These are phyloP conservation scores for Leccinum broughii DNA, from an alignment of 768 basidiomycete species.

Conservation along the genomic window DNA sequence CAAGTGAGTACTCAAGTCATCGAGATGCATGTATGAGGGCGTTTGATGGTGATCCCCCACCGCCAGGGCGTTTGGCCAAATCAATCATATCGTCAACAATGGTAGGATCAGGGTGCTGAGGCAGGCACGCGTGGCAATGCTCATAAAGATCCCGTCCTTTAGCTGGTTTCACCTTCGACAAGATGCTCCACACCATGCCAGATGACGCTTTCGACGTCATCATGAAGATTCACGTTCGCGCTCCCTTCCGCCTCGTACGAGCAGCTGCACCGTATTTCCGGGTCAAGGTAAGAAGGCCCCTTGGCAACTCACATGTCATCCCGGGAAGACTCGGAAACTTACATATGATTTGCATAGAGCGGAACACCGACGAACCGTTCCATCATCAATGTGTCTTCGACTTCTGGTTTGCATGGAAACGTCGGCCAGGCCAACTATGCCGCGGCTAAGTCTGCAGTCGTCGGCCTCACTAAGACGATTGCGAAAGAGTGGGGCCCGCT, in stretches of 20 bases:
- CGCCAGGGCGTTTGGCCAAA: constrained; percentile 72
- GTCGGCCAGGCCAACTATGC: constrained; percentile 86
- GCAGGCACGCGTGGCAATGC: background rate
- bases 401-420: constrained; percentile 82
- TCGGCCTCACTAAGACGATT: constrained; percentile 83
- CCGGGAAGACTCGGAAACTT: background rate
- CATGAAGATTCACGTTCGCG: constrained; percentile 80
- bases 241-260: constrained; percentile 82
- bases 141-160: constrained; percentile 2
- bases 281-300: constrained; percentile 49
- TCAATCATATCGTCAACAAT: constrained; percentile 88
- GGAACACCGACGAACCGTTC: constrained; percentile 65
- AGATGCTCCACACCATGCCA: constrained; percentile 85
- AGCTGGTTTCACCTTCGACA: constrained; percentile 82
- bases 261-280: constrained; percentile 86
- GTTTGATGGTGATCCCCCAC: background rate
- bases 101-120: constrained; percentile 36
- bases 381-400: constrained; percentile 81
- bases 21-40: background rate
- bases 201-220: constrained; percentile 84
- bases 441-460: constrained; percentile 73
- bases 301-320: background rate
- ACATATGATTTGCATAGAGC: constrained; percentile 36
- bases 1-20: constrained; percentile 51
- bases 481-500: constrained; percentile 87